Evolutionary conservation across 106 monocot species (phyloP).

Genomic region (Dendrobium chrysotoxum): DNA sequence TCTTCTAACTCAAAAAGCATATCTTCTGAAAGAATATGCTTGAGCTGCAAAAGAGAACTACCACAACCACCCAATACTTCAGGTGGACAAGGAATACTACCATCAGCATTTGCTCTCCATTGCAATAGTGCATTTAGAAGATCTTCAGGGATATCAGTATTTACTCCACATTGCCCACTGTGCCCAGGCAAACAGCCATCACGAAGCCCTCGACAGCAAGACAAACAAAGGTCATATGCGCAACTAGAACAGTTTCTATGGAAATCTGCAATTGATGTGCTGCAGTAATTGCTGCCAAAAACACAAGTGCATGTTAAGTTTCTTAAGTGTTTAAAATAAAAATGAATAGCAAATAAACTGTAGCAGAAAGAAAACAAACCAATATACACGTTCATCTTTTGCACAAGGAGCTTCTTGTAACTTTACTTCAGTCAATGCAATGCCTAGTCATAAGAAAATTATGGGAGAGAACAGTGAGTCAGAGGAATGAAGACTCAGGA

Average conservation of each 20-base stretch:
- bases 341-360: neutral
- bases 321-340: neutral
- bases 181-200: constrained; percentile 17
- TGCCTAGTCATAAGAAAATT: constrained; percentile 25
- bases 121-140: neutral
- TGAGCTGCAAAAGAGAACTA: constrained; percentile 23
- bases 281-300: constrained; percentile 35
- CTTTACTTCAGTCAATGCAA: constrained; percentile 21
- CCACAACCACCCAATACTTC: constrained; percentile 13
- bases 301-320: constrained; percentile 1
- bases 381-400: constrained; percentile 50
- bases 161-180: constrained; percentile 2
- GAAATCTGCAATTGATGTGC: constrained; percentile 40
- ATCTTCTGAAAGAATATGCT: constrained; percentile 33
- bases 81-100: constrained; percentile 15
- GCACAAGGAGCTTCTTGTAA: constrained; percentile 36
- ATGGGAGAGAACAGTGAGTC: neutral
- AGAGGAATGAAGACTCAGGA: neutral
- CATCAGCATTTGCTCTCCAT: constrained; percentile 17
- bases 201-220: constrained; percentile 58
- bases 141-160: neutral
- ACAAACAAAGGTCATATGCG: constrained; percentile 39
- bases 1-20: constrained; percentile 26
- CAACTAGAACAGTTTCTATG: constrained; percentile 43
- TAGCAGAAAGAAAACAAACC: constrained; percentile 23